These are phyloP conservation scores for Cryphonectria parasitica DNA, from an alignment of 2,329 filamentous ascomycete genomes.

Conservation along the genomic window DNA sequence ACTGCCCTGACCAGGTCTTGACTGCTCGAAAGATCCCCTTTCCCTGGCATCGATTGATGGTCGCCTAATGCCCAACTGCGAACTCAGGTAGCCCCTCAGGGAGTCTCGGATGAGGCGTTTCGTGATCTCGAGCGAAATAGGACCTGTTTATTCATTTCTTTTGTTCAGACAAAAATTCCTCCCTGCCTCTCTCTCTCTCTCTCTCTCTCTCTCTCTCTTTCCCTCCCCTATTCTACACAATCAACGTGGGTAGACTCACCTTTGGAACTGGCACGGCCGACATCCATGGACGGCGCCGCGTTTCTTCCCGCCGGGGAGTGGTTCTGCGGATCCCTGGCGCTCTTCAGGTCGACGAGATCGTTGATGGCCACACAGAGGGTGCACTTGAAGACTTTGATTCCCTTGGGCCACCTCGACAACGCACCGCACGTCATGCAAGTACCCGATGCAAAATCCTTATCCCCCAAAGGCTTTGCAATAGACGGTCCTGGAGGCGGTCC, in stretches of 20 bases:
- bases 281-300: constrained; percentile 24
- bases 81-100: constrained; percentile 43
- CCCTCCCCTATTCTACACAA: not conserved
- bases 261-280: constrained; percentile 30
- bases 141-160: constrained; percentile 19
- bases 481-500: constrained; percentile 14
- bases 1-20: not conserved
- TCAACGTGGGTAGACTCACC: constrained; percentile 16
- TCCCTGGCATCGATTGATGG: constrained; percentile 22
- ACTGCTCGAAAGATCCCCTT: constrained; percentile 15
- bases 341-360: constrained; percentile 57
- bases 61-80: constrained; percentile 32
- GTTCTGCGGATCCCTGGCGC: constrained; percentile 19
- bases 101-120: constrained; percentile 51
- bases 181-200: not conserved
- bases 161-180: constrained; percentile 5
- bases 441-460: constrained; percentile 67
- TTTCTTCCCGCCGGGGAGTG: constrained; percentile 7
- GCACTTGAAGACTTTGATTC: constrained; percentile 76
- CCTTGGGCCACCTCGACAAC: constrained; percentile 76
- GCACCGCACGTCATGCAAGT: constrained; percentile 87
- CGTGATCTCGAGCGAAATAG: constrained; percentile 64
- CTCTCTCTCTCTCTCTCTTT: constrained; percentile 1
- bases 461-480: constrained; percentile 34
- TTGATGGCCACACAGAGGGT: constrained; percentile 85